phyloP scores from a whole-genome alignment of 495 filamentous ascomycete species.

The Pseudomonodictys pantanalensis region DNA sequence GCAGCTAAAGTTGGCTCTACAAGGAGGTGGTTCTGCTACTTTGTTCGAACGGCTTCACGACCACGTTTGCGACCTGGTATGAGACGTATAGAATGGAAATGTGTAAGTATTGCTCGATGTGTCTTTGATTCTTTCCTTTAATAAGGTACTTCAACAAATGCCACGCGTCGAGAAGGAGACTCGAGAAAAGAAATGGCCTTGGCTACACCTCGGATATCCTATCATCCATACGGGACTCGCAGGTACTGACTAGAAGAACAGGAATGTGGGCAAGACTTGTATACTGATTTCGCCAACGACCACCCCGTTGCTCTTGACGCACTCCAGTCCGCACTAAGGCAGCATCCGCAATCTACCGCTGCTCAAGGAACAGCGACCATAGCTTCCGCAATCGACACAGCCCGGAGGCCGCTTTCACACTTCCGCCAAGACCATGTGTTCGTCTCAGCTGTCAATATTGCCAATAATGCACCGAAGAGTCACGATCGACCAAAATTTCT shows the following conservation, averaged over 20 bases:
- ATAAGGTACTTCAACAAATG: not conserved
- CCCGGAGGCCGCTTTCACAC: too few species aligned
- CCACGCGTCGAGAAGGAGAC: too few species aligned
- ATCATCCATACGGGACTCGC: too few species aligned
- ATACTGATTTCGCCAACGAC: not conserved
- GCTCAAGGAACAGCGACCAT: not conserved
- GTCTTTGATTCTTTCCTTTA: not conserved
- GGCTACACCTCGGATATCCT: too few species aligned
- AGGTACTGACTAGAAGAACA: too few species aligned
- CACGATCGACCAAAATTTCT: not conserved
- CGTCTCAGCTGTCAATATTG: not conserved
- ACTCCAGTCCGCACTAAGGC: not conserved
- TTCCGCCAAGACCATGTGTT: not conserved
- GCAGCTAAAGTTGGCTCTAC: not conserved
- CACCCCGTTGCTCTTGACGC: not conserved
- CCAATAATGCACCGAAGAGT: not conserved
- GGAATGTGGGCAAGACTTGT: not conserved
- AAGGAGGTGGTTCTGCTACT: not conserved
- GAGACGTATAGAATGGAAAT: not conserved
- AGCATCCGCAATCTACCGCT: not conserved
- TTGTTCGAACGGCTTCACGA: not conserved
- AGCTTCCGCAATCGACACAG: not conserved
- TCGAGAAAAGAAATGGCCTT: too few species aligned
- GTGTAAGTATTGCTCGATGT: not conserved
- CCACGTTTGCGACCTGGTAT: not conserved